Evolutionary conservation across 2,329 filamentous ascomycete species (phyloP), one percentile per base, ranked within the genome.

Genomic region (Aspergillus sp.): DNA sequence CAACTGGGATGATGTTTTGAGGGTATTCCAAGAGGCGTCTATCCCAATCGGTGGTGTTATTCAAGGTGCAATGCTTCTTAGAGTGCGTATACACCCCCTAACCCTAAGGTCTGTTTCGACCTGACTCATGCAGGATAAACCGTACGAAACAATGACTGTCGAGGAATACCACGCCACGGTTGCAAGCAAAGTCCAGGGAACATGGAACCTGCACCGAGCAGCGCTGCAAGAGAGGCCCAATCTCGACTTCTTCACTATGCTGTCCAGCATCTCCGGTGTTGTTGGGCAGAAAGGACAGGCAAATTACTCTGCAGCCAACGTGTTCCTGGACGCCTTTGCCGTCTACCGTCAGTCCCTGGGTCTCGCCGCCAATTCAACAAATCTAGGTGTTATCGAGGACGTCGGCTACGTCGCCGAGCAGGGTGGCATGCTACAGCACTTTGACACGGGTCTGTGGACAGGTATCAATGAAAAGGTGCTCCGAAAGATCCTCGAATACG

Each of bases 131-230:
- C 9, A 35, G 33, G 33, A 35, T 14, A 35, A 35, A 35, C 33
- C 33, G 9, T 35, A 65, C 24, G 62, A 59, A 3, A 48, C 73
- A 6, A 75, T 77, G 71, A 67, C 59, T 0, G 66, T 66, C 27
- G 59, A 67, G 1, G 66, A 76, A 35, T 78, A 68, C 61, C 65
- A 61, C 4, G 59, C 55, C 0, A 66, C 70, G 0, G 59, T 73
- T 2, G 58, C 62, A 21, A 66, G 72, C 1, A 79, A 78, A 58
- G 62, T 69, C 3, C n/a, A 57, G 6, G 61, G 61, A n/a, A 56
- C 61, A 61, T 70, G 67, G 66, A 72, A 66, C 40, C 61, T 69
- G 7, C 70, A 74, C 47, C 9, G 39, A 3, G 53, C 52, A 6
- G 52, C 69, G 1, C 58, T 63, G 0, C 27, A 52, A 6, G 33